Evolutionary conservation across 257 asterid genomes (phyloP), one percentile per base, ranked within the genome.

Genomic region (Rubia yunnanensis): DNA sequence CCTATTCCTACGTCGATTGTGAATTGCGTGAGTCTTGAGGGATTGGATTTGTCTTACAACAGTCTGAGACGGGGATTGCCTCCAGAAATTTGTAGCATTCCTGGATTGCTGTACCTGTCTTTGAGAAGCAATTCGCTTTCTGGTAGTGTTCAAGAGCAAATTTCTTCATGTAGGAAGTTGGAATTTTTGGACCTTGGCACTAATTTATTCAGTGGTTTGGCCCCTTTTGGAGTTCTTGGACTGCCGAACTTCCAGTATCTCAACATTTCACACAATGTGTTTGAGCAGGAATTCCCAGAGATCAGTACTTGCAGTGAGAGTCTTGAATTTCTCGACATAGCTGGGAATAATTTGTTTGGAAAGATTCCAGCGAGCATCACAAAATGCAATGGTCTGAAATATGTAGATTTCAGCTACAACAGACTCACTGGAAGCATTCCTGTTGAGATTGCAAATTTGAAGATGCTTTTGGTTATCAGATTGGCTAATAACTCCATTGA

Each of bases 141-240:
- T 8, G 99, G 99, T 58, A 78, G 63, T 72, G 95, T 94, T 73
- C 65, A 72, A 72, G 74, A 78, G 1, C 84, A 70, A 61, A 70
- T 94, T 35, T 81, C 85, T 0, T 60, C 66, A 15, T 89, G 99
- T 66, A 48, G 72, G 66, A 78, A 82, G 13, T 81, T 94, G 86
- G 88, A 81, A 65, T 84, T 90, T 77, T 81, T 94, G 83, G 99
- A 94, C 81, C 88, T 94, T 62, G 88, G 95, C 53, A 82, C 85
- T 84, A 91, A 91, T 75, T 48, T 65, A 76, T 91, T 91, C 73
- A 70, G 78, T 3, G 96, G 94, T 20, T 18, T 68, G 14, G 79
- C 91, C 26, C 96, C 96, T 10, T 83, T 91, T 64, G 85, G 72
- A 73, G 84, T 72, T 73, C 74, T 94, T 68, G 78, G 70, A 13